These are phyloP conservation scores for Boletus speciosus DNA, from an alignment of 768 basidiomycete genomes.

Conservation along the genomic window DNA sequence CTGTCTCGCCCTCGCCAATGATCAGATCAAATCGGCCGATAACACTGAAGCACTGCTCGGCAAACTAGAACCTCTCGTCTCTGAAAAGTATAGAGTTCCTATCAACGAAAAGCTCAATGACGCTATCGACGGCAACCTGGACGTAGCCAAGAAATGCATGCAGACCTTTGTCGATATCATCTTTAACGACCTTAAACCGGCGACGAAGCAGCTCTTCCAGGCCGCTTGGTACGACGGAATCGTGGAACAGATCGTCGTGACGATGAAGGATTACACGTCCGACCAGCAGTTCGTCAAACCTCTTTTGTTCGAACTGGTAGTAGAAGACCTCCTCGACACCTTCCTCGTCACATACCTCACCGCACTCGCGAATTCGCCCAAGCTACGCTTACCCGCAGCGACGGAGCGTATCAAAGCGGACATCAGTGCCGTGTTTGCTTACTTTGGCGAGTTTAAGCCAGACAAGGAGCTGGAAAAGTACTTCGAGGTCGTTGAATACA, in stretches of 20 bases:
- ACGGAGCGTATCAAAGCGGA: constrained; percentile 83
- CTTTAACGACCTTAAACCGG: constrained; percentile 91
- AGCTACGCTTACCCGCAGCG: constrained; percentile 82
- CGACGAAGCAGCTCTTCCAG: constrained; percentile 81
- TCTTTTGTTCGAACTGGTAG: constrained; percentile 83
- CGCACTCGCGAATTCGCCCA: constrained; percentile 77
- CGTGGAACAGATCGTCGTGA: constrained; percentile 87
- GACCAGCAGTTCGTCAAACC: constrained; percentile 91
- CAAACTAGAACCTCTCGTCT: constrained; percentile 87
- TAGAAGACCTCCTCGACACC: constrained; percentile 88
- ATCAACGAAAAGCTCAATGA: constrained; percentile 90
- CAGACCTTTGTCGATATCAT: constrained; percentile 92
- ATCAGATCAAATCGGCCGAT: constrained; percentile 95
- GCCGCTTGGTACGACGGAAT: constrained; percentile 87
- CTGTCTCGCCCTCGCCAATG: constrained; percentile 94
- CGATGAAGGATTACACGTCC: constrained; percentile 94
- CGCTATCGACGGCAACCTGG: constrained; percentile 96
- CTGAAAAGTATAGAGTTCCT: constrained; percentile 80
- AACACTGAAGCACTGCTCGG: constrained; percentile 83
- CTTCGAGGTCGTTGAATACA: constrained; percentile 85
- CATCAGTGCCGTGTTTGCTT: constrained; percentile 68
- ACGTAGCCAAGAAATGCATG: constrained; percentile 96
- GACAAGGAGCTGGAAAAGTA: constrained; percentile 74
- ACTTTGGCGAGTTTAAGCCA: constrained; percentile 78
- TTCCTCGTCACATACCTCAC: constrained; percentile 91